Conservation (phyloP, 805 yeast species). For the Candida oleophila region DNA sequence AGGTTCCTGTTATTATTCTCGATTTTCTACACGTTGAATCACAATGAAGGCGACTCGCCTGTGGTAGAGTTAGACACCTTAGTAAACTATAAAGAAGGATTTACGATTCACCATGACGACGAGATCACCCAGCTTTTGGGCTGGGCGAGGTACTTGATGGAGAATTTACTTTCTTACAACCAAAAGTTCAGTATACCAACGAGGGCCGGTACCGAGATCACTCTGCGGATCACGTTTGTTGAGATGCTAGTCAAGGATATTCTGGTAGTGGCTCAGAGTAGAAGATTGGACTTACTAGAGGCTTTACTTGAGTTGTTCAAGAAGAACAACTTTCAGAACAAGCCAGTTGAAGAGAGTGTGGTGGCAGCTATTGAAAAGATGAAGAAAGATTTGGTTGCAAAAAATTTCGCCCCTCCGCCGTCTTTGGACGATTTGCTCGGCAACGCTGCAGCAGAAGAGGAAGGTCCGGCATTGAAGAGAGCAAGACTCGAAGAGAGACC, state of each 20-base stretch:
- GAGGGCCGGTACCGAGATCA: background rate
- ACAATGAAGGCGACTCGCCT: slow-evolving; percentile 4
- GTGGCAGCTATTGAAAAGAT: slow-evolving; percentile 1
- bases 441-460: slow-evolving; percentile 16
- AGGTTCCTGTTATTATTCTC: slow-evolving; percentile 12
- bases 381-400: slow-evolving; percentile 6
- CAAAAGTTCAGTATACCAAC: slow-evolving; percentile 1
- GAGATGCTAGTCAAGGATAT: slow-evolving; percentile 1
- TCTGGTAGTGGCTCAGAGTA: background rate
- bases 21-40: slow-evolving; percentile 5
- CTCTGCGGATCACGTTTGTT: background rate
- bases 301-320: background rate
- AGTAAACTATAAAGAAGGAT: slow-evolving; percentile 17
- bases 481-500: slow-evolving; percentile 4
- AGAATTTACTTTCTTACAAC: slow-evolving; percentile 10
- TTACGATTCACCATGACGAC: slow-evolving; percentile 4
- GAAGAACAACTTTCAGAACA: slow-evolving; percentile 3
- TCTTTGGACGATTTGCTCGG: slow-evolving; percentile 25
- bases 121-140: slow-evolving; percentile 17
- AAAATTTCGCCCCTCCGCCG: slow-evolving; percentile 17
- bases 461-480: slow-evolving; percentile 6
- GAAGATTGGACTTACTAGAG: background rate
- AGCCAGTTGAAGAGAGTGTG: background rate
- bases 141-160: slow-evolving; percentile 19
- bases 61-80: slow-evolving; percentile 14